Evolutionary conservation across 2,329 filamentous ascomycete species (phyloP), one percentile per base, ranked within the genome.

Genomic region (Aaosphaeria arxii): DNA sequence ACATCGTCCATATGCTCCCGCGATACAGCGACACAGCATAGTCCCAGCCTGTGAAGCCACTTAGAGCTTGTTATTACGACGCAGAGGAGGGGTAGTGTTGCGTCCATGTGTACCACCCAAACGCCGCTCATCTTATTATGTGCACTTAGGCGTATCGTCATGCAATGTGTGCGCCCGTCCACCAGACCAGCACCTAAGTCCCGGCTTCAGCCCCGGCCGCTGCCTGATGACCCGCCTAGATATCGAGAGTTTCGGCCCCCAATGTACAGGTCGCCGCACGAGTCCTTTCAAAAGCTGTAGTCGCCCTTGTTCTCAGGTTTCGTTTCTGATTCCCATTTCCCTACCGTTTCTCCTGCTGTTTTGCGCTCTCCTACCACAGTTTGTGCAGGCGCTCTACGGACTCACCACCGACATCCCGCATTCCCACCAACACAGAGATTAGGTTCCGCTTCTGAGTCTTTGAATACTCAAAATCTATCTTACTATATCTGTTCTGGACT

Each of bases 151-250:
- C 17, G 17, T 24, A 24, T 24, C 17, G 17, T 24, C 17, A 24
- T 24, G 17, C 17, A 24, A 24, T 24, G 17, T 24, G 17, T 24
- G 17, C 17, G 39, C 39, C 17, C 44, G 50, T 42, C 46, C 50
- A 54, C 48, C 50, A 50, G 48, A 54, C 49, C 47, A 50, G 39
- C 43, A 38, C 44, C 40, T 48, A 42, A 44, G 39, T 44, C 40
- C 30, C 5, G 42, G 33, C 33, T 31, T 57, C 54, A 57, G 54
- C 54, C 53, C 52, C 33, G n/a, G n/a, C 54, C 50, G 54, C 45
- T 59, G 56, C 56, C 56, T 55, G 54, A 51, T 54, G 49, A 57
- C 46, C 48, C 46, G 46, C 46, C 48, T 11, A 43, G 33, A 35
- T 32, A 28, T 7, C 17, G 30, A 45, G 31, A 36, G 7, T 48